These are phyloP conservation scores for Ceratocystis variospora DNA, from an alignment of 2,329 filamentous ascomycete genomes.

Conservation along the genomic window DNA sequence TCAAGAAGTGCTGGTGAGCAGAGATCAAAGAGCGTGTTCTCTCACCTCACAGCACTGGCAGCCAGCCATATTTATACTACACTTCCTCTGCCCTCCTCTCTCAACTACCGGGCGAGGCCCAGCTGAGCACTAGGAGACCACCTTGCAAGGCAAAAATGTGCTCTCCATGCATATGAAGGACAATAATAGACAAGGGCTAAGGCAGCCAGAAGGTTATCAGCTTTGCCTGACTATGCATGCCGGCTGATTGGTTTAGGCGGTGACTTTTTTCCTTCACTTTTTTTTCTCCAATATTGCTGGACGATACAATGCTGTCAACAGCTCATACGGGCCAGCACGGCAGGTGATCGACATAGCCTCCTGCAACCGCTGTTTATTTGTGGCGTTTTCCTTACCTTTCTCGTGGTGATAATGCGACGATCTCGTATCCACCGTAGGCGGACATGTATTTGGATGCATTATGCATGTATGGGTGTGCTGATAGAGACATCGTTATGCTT, in stretches of 20 bases:
- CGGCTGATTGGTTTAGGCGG: neutral
- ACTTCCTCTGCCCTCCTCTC: neutral
- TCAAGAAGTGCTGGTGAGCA: neutral
- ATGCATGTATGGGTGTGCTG: slow-evolving; percentile 2
- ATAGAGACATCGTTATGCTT: neutral
- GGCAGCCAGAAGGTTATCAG: neutral
- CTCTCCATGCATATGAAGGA: neutral
- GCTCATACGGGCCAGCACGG: neutral
- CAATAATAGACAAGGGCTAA: neutral
- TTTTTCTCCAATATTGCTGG: no score
- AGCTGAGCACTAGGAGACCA: neutral
- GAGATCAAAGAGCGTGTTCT: neutral
- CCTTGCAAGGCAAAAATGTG: neutral
- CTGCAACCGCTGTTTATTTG: neutral
- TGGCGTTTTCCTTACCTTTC: neutral
- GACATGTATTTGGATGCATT: neutral
- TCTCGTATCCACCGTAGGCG: slow-evolving; percentile 1
- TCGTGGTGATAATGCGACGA: neutral
- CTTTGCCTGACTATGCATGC: neutral
- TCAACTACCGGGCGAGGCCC: neutral
- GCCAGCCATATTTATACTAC: neutral
- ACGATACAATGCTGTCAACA: neutral
- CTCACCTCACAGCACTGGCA: neutral
- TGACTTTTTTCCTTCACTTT: neutral
- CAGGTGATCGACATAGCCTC: neutral